A percentile compares a stretch with the other conserved stretches of the same genome.
Conservation (phyloP, 1,284 basidiomycete genomes). For the Apiotrichum laibachii region DNA sequence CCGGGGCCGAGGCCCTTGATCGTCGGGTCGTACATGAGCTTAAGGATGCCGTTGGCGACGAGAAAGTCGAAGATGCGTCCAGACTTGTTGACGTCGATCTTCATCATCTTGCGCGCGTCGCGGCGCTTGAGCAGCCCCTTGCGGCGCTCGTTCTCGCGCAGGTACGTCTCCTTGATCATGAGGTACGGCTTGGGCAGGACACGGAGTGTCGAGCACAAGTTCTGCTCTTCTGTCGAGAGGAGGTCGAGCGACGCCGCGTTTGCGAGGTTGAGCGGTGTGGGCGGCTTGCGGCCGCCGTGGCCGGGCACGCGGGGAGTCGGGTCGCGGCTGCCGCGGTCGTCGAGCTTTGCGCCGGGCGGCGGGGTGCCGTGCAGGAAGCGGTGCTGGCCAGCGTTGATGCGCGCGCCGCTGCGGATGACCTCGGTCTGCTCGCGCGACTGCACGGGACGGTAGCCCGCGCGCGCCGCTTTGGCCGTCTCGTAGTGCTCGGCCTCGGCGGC, state of each 20-base stretch:
- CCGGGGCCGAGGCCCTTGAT: conserved; percentile 31
- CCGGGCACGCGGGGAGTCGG: conserved; percentile 32
- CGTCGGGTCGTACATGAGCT: conserved; percentile 42
- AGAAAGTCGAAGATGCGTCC: conserved; percentile 85
- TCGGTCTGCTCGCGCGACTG: conserved; percentile 38
- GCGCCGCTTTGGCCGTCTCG: conserved; percentile 66
- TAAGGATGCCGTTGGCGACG: conserved; percentile 45
- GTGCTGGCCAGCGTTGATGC: conserved; percentile 46
- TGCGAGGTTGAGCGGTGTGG: conserved; percentile 71
- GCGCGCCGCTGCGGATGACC: conserved; percentile 37
- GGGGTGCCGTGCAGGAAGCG: conserved; percentile 40
- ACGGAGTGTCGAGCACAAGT: conserved; percentile 79
- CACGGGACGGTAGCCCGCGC: conserved; percentile 41
- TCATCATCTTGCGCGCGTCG: conserved; percentile 79
- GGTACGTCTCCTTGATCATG: conserved; percentile 84
- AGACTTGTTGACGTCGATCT: conserved; percentile 89
- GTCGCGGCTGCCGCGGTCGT: conserved; percentile 33
- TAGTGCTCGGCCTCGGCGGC: conserved; percentile 85
- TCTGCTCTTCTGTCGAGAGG: conserved; percentile 78
- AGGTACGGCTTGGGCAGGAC: conserved; percentile 90
- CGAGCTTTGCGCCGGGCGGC: conserved; percentile 20
- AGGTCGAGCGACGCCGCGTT: conserved; percentile 83
- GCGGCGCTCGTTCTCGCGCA: conserved; percentile 84
- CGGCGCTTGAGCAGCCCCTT: conserved; percentile 78
- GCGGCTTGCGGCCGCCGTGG: conserved; percentile 33